phyloP scores from a whole-genome alignment of 2,329 filamentous ascomycete genomes.

The Neospermospora avenae region DNA sequence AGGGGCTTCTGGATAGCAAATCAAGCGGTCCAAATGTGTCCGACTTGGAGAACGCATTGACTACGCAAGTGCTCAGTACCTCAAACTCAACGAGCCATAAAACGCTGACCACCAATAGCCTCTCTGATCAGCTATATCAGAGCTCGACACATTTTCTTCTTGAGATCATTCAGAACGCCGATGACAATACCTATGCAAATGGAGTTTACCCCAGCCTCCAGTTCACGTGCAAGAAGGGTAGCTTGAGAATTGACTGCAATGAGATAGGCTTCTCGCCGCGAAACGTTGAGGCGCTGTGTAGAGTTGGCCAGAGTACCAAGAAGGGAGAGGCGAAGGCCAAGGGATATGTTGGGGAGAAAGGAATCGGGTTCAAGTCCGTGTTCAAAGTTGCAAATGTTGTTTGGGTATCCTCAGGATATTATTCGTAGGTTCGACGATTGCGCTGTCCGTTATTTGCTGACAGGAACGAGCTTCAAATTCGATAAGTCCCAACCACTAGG shows the following conservation, averaged over 20 bases:
- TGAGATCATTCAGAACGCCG: conserved; percentile 53
- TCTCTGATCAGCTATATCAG: conserved; percentile 35
- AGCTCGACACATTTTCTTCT: conserved; percentile 44
- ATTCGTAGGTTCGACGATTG: not conserved
- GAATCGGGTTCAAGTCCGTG: conserved; percentile 39
- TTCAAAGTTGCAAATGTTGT: conserved; percentile 37
- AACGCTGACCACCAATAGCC: conserved; percentile 8
- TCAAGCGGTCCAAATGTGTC: conserved; percentile 1
- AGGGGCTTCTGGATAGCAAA: not conserved
- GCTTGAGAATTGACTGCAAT: conserved; percentile 43
- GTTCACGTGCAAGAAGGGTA: not conserved
- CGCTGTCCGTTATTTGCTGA: too few species aligned
- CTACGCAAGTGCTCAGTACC: not conserved
- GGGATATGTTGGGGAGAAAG: conserved; percentile 38
- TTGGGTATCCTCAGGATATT: conserved; percentile 28
- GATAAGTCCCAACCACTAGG: conserved; percentile 29
- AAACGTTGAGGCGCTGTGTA: conserved; percentile 46
- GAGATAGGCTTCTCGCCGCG: conserved; percentile 44
- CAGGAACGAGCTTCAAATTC: conserved; percentile 14
- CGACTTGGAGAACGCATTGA: conserved; percentile 6
- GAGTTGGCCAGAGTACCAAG: conserved; percentile 46
- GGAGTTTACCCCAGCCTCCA: not conserved
- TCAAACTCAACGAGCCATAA: not conserved
- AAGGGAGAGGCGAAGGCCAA: conserved; percentile 22
- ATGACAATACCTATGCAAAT: conserved; percentile 45